Conservation (phyloP, 352 stramenopile species). For the Pythium myriotylum region DNA sequence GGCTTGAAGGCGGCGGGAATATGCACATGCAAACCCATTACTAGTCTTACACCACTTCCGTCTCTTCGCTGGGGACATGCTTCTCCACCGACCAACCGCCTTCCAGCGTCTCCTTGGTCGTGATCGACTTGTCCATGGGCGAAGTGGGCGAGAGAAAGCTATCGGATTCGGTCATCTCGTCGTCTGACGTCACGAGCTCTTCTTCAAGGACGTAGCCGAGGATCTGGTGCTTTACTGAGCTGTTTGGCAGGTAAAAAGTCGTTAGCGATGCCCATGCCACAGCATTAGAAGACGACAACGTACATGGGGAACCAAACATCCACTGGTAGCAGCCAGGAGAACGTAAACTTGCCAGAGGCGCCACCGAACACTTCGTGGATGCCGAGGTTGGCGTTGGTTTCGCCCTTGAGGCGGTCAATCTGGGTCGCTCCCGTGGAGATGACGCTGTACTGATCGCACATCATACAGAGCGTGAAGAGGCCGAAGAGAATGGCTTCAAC, state of each 20-base stretch:
- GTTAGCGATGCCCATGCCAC: background rate
- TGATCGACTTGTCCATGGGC: conserved; percentile 36
- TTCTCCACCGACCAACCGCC: conserved; percentile 88
- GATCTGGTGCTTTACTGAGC: conserved; percentile 81
- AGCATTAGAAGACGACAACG: conserved; percentile 12
- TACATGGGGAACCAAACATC: conserved; percentile 89
- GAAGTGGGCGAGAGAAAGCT: conserved; percentile 65
- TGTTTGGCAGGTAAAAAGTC: conserved; percentile 14
- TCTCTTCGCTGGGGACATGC: conserved; percentile 55
- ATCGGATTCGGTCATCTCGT: conserved; percentile 77
- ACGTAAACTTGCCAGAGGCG: conserved; percentile 48
- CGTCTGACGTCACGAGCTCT: conserved; percentile 60
- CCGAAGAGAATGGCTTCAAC: conserved; percentile 95
- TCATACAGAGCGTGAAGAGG: conserved; percentile 99
- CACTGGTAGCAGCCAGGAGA: conserved; percentile 84
- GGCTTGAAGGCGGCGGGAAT: background rate
- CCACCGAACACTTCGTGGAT: conserved; percentile 87
- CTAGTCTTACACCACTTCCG: conserved; percentile 49
- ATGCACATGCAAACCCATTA: background rate
- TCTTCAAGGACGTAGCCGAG: conserved; percentile 85
- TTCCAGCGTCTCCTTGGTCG: conserved; percentile 76
- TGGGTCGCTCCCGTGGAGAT: conserved; percentile 95
- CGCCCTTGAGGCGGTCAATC: conserved; percentile 97
- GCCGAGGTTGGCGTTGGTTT: conserved; percentile 68
- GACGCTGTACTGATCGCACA: conserved; percentile 98